Evolutionary conservation across 129 eudicot genomes (phyloP).

Genomic region (Tagetes erecta): DNA sequence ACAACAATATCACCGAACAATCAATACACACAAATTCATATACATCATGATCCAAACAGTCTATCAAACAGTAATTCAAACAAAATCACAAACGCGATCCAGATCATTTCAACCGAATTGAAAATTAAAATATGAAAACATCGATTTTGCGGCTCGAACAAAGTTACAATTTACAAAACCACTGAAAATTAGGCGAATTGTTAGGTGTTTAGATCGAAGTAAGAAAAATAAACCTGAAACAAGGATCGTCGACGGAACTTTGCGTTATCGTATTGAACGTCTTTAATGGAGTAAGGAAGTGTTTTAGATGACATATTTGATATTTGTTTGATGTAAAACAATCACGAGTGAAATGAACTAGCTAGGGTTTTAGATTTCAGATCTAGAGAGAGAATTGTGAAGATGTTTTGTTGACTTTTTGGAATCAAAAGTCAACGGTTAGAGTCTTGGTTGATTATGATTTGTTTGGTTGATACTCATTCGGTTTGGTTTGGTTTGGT

Average conservation of each 20-base stretch:
- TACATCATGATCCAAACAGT: not conserved
- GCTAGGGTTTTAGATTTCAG: constrained; percentile 37
- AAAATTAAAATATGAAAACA: not conserved
- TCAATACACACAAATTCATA: not conserved
- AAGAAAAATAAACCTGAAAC: constrained; percentile 41
- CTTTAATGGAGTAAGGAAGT: constrained; percentile 77
- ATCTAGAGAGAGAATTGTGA: constrained; percentile 2
- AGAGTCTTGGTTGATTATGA: not conserved
- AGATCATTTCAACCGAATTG: constrained; percentile 5
- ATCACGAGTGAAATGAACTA: not conserved
- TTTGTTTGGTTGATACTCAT: too few species aligned
- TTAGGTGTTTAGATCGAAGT: not conserved
- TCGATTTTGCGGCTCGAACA: not conserved
- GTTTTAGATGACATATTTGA: constrained; percentile 55
- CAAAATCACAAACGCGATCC: constrained; percentile 3
- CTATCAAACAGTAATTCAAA: not conserved
- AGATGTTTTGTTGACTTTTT: not conserved
- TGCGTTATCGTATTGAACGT: constrained; percentile 75
- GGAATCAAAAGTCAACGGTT: not conserved
- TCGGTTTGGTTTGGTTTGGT: too few species aligned
- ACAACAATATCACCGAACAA: constrained; percentile 18
- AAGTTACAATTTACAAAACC: not conserved
- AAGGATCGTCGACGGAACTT: constrained; percentile 86
- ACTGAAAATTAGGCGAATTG: constrained; percentile 9
- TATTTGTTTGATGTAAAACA: constrained; percentile 17